A percentile compares a stretch with the other conserved stretches of the same genome.
These are phyloP conservation scores for Xerocomus alliaceus DNA, from an alignment of 1,284 basidiomycete genomes.

Conservation along the genomic window DNA sequence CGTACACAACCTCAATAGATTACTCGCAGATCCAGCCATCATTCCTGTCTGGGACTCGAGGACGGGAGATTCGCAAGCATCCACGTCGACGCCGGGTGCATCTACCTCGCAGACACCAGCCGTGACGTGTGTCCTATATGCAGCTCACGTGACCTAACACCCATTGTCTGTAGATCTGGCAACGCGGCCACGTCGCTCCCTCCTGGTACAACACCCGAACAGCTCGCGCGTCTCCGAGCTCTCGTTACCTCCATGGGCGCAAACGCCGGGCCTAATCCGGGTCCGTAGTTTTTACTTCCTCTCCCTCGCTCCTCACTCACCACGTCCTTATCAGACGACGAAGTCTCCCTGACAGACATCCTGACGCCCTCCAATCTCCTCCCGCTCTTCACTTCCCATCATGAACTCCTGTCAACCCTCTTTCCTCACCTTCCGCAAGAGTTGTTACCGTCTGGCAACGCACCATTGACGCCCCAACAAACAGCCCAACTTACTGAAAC, in stretches of 20 bases:
- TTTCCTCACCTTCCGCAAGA: slow-evolving; percentile 74
- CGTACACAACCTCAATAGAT: slow-evolving; percentile 68
- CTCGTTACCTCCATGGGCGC: slow-evolving; percentile 49
- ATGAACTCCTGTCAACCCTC: slow-evolving; percentile 67
- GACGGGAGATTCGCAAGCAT: slow-evolving; percentile 33
- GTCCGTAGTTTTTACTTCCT: slow-evolving; percentile 31
- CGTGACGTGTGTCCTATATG: slow-evolving; percentile 21
- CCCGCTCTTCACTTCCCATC: slow-evolving; percentile 71
- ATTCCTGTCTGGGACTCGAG: slow-evolving; percentile 61
- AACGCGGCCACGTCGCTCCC: slow-evolving; percentile 7
- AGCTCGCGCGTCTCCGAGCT: slow-evolving; percentile 58
- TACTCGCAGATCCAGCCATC: slow-evolving; percentile 68
- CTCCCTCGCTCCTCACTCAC: neutral
- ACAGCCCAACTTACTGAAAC: slow-evolving; percentile 57
- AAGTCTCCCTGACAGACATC: slow-evolving; percentile 69
- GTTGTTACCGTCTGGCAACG: slow-evolving; percentile 21
- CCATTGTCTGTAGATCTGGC: slow-evolving; percentile 2
- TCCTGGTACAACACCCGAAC: slow-evolving; percentile 54
- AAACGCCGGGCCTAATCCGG: slow-evolving; percentile 23
- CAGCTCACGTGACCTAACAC: neutral
- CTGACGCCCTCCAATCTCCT: slow-evolving; percentile 73
- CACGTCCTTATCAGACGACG: neutral
- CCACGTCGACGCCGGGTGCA: slow-evolving; percentile 49
- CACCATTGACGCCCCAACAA: slow-evolving; percentile 32
- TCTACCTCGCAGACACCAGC: slow-evolving; percentile 41